Conservation (phyloP, 208 protist species). For the Tritrichomonas musculus region DNA sequence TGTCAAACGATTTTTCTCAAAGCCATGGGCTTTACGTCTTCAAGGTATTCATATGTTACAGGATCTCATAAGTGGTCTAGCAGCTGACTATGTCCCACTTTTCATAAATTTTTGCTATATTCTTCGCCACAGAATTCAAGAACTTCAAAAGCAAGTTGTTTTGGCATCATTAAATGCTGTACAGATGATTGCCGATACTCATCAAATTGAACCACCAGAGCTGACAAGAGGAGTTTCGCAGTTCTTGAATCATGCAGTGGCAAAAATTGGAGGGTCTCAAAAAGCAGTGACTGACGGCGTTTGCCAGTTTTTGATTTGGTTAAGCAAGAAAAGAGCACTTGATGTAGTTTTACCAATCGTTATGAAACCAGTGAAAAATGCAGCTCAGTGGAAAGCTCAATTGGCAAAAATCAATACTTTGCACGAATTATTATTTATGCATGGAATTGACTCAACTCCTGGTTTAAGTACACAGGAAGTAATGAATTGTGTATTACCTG, state of each 20-base stretch:
- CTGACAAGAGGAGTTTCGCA: not conserved
- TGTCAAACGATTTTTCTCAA: not conserved
- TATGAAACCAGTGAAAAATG: not conserved
- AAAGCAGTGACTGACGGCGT: not conserved
- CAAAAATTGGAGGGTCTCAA: not conserved
- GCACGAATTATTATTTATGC: not conserved
- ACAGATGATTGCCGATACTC: not conserved
- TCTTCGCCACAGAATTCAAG: not conserved
- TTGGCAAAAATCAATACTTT: not conserved
- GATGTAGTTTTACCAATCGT: not conserved
- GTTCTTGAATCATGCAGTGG: not conserved
- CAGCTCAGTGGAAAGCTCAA: not conserved
- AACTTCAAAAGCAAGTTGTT: not conserved
- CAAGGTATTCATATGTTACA: not conserved
- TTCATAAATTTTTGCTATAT: not conserved
- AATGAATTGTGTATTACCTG: not conserved
- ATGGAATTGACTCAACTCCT: not conserved
- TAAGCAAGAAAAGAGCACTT: not conserved
- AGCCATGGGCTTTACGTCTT: not conserved
- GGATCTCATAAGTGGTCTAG: not conserved
- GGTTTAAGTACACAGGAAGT: not conserved
- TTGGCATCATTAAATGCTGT: not conserved
- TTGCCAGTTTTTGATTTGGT: not conserved
- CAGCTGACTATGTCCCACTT: not conserved
- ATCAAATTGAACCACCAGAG: not conserved